Evolutionary conservation across 1,139 yeast genomes (phyloP).

Genomic region (Kodamaea arcana): DNA sequence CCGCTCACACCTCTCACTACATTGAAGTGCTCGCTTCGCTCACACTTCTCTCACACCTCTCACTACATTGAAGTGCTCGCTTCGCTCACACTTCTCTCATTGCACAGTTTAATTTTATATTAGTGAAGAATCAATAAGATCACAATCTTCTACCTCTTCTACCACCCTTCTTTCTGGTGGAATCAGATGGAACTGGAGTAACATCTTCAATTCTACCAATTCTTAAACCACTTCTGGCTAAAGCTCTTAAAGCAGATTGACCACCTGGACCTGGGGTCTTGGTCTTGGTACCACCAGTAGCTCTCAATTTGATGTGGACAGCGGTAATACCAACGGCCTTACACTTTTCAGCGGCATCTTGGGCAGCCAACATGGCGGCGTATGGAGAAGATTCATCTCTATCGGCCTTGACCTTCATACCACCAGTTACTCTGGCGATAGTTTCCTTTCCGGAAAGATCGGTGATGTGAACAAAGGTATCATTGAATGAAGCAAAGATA

Average conservation of each 20-base stretch:
- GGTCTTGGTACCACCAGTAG: slow-evolving; percentile 99
- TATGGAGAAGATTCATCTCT: slow-evolving; percentile 99
- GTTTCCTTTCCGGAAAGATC: slow-evolving; percentile 99
- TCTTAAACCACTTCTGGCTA: slow-evolving; percentile 99
- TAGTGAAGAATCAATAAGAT: slow-evolving; percentile 19
- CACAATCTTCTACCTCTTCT: slow-evolving; percentile 99
- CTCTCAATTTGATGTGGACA: slow-evolving; percentile 99
- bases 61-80: background rate
- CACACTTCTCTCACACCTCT: too few species aligned
- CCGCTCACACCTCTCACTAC: too few species aligned
- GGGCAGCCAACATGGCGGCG: slow-evolving; percentile 99
- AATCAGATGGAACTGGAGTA: slow-evolving; percentile 99
- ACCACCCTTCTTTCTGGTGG: slow-evolving; percentile 99
- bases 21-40: too few species aligned
- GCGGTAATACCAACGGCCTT: slow-evolving; percentile 99
- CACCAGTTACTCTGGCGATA: slow-evolving; percentile 99
- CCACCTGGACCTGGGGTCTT: slow-evolving; percentile 99
- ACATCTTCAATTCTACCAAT: slow-evolving; percentile 99
- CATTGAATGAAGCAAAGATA: slow-evolving; percentile 99
- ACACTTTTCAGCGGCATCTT: slow-evolving; percentile 98
- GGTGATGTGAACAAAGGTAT: slow-evolving; percentile 99
- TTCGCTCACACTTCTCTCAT: background rate
- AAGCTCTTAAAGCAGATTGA: slow-evolving; percentile 99
- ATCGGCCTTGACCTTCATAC: slow-evolving; percentile 99
- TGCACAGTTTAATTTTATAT: slow-evolving; percentile 4